These are phyloP conservation scores for Pestalotiopsis sp. DNA, from an alignment of 2,329 filamentous ascomycete genomes.

Conservation along the genomic window DNA sequence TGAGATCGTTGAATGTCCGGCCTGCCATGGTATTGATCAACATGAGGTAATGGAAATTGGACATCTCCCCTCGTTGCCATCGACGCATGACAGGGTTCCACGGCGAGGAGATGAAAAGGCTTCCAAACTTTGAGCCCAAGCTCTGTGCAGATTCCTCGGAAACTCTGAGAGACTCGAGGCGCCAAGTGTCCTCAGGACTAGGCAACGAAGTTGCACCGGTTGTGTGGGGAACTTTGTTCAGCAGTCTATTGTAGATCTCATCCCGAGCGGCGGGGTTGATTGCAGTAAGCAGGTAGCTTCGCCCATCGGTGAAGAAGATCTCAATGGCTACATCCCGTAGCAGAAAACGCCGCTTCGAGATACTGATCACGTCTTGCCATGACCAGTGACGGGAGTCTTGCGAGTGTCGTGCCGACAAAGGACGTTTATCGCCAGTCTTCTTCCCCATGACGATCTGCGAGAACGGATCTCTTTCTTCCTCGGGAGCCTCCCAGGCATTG, in stretches of 20 bases:
- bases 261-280: slow-evolving; percentile 75
- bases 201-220: slow-evolving; percentile 68
- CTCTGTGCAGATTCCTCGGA: slow-evolving; percentile 61
- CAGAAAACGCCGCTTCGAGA: slow-evolving; percentile 92
- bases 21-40: slow-evolving; percentile 97
- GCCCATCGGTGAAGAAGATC: slow-evolving; percentile 94
- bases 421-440: slow-evolving; percentile 58
- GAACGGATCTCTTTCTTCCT: slow-evolving; percentile 92
- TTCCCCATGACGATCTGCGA: slow-evolving; percentile 87
- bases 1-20: slow-evolving; percentile 95
- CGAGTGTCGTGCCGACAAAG: slow-evolving; percentile 60
- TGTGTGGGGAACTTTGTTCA: slow-evolving; percentile 79
- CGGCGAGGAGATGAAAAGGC: slow-evolving; percentile 82
- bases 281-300: slow-evolving; percentile 90
- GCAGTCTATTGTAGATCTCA: slow-evolving; percentile 77
- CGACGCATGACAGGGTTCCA: slow-evolving; percentile 84
- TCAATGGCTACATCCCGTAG: slow-evolving; percentile 97
- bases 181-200: slow-evolving; percentile 87
- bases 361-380: slow-evolving; percentile 91
- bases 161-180: slow-evolving; percentile 80
- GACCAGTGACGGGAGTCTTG: slow-evolving; percentile 90
- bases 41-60: slow-evolving; percentile 99
- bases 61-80: slow-evolving; percentile 94
- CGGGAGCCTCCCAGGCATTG: slow-evolving; percentile 90
- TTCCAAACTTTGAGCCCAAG: slow-evolving; percentile 87